Evolutionary conservation across 179 eudicot species (phyloP), one percentile per base, ranked within the genome.

Genomic region (Beta corolliflora): DNA sequence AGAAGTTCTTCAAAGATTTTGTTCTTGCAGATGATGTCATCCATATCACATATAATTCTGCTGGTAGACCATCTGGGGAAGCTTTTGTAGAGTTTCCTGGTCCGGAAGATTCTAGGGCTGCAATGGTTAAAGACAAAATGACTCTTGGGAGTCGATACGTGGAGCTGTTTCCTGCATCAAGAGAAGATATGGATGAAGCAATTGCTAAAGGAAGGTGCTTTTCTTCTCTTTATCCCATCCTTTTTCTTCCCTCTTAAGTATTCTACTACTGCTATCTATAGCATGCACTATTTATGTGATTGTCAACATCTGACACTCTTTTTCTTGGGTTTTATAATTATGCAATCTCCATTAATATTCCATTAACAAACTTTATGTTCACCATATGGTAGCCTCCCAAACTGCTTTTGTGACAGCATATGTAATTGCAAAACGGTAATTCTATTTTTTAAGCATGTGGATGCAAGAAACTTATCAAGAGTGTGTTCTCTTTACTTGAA

Each of bases 41-140:
- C 85, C 94, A 91, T 87, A 83, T 95, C 23, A 86, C 90, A 5
- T 86, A 87, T 64, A 94, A 90, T 76, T 90, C 94, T 21, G 94
- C 85, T 67, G 99, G 98, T 16, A 89, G 93, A 70, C 89, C 91
- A 77, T 90, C 98, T 8, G 99, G 99, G 36, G 99, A 95, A 79
- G 97, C 99, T 55, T 91, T 89, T 91, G 99, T 95, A 66, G 92
- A 91, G 86, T 95, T 95, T 84, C 81, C 91, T 71, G 84, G 85
- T 87, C 86, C 94, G 0, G 97, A 91, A 71, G 97, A 95, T 70
- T 92, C 99, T 58, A 95, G 81, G 86, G 87, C 93, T 67, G 99
- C 98, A 64, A 94, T 95, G 99, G 84, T 80, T 31, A 90, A 92
- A 83, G 97, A 95, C 85, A 84, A 94, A 84, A 95, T 85, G 94